Evolutionary conservation across 179 eudicot genomes (phyloP), one percentile per base, ranked within the genome.

Genomic region (Silene noctiflora): DNA sequence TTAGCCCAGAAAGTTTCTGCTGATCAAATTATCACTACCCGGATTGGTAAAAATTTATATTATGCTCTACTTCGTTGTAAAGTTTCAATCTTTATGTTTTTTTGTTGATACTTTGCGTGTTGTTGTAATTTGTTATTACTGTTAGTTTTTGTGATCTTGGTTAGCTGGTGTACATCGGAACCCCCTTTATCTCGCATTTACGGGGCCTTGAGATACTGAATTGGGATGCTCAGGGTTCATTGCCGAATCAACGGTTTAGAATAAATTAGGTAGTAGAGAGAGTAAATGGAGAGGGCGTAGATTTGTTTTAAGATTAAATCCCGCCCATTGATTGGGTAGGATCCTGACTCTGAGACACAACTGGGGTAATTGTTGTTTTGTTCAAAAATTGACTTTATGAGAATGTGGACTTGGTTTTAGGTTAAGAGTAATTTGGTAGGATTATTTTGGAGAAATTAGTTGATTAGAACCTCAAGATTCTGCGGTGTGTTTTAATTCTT

Each of bases 11-110:
- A 60, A 60, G 81, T 77, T 21, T 79, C 78, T 17, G 89, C 88
- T 27, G 90, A 91, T 80, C 91, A 85, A 85, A 77, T 88, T 59
- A 75, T 89, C 79, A 68, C 96, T 67, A 80, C 87, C 78, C 85
- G 83, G 65, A 46, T 87, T 69, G 93, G 93, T 91, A 58, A 19
- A 3, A 82, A 0, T 55, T 70, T 60, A 35, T 6, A 25, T 56
- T 59, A 20, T 19, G 24, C 31, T 53, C 46, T 22, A 12, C 20
- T 75, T 27, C 20, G 16, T 29, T 55, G 3, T 56, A 35, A 55
- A 58, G 72, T 21, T 66, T 58, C 44, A 35, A 27, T 69, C 63
- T 71, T 63, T 80, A 12, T 48, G 1, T 21, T 69, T 22, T 0
- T 61, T 24, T 62, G 1, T 62, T 24, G 4, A 6, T 12, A 4